Evolutionary conservation across 192 early-diverging fungal species (phyloP).

Genomic region (Coemansia sp.): DNA sequence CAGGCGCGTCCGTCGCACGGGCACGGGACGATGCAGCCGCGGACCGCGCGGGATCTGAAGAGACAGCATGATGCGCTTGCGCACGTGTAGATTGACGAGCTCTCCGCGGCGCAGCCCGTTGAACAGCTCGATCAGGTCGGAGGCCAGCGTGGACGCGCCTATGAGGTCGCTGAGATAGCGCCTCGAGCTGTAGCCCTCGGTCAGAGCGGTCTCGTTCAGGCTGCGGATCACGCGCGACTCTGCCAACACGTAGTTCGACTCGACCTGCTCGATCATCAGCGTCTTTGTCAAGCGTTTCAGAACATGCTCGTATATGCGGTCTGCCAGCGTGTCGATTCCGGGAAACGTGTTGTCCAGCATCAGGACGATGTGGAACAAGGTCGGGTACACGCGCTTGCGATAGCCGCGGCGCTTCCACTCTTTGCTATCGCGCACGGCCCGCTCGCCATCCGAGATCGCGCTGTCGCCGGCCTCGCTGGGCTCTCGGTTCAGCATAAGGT

Average conservation of each 20-base stretch:
- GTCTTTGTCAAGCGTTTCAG: conserved; percentile 45
- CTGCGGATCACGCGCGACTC: conserved; percentile 45
- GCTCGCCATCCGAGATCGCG: conserved; percentile 46
- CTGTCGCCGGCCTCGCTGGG: conserved; percentile 53
- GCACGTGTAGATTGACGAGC: conserved; percentile 43
- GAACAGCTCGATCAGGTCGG: conserved; percentile 41
- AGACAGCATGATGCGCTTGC: conserved; percentile 49
- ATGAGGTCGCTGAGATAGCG: conserved; percentile 34
- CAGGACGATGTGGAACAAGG: conserved; percentile 47
- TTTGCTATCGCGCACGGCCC: conserved; percentile 52
- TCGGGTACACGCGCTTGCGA: conserved; percentile 36
- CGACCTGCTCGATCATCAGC: conserved; percentile 51
- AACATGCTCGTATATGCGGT: conserved; percentile 48
- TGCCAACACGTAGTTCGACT: conserved; percentile 45
- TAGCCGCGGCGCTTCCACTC: conserved; percentile 52
- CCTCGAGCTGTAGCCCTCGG: conserved; percentile 19
- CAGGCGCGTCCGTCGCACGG: conserved; percentile 12
- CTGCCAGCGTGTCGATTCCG: conserved; percentile 35
- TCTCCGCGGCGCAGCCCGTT: conserved; percentile 42
- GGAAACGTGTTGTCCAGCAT: conserved; percentile 52
- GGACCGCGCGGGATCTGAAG: conserved; percentile 50
- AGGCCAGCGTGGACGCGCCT: conserved; percentile 24
- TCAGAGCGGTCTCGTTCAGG: conserved; percentile 39
- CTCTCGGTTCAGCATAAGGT: conserved; percentile 48
- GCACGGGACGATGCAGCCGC: conserved; percentile 35